These are phyloP conservation scores for Mycosarcoma maydis DNA, from an alignment of 1,284 basidiomycete species.

Conservation along the genomic window DNA sequence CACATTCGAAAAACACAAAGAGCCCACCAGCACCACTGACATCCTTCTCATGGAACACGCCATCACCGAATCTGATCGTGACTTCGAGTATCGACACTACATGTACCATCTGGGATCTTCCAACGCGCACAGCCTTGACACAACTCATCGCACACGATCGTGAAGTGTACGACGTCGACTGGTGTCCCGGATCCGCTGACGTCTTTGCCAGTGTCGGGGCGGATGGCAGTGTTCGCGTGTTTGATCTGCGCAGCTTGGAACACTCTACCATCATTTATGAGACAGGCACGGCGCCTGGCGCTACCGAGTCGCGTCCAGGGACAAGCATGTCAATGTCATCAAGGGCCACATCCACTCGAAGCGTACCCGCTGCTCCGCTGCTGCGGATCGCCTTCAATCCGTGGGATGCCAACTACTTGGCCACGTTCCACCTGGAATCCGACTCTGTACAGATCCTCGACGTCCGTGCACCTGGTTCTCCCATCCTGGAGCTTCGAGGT, in stretches of 20 bases:
- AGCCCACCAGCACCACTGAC: slow-evolving; percentile 65
- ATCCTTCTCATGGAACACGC: slow-evolving; percentile 66
- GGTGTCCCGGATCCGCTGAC: slow-evolving; percentile 97
- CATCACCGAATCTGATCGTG: slow-evolving; percentile 66
- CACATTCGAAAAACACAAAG: slow-evolving; percentile 60
- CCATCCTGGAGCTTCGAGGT: slow-evolving; percentile 64
- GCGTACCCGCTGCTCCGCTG: slow-evolving; percentile 50
- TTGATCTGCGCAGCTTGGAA: slow-evolving; percentile 93
- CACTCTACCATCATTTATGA: slow-evolving; percentile 99
- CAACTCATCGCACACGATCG: slow-evolving; percentile 91
- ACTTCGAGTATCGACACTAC: slow-evolving; percentile 73
- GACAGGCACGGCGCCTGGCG: slow-evolving; percentile 57
- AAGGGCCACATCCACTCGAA: slow-evolving; percentile 32
- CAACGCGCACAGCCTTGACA: slow-evolving; percentile 92
- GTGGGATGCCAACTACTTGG: slow-evolving; percentile 67
- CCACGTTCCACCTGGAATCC: slow-evolving; percentile 65
- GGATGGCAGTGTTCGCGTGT: slow-evolving; percentile 93
- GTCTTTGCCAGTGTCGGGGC: slow-evolving; percentile 99
- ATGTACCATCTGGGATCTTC: slow-evolving; percentile 82
- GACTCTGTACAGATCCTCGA: slow-evolving; percentile 65
- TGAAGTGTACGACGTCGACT: slow-evolving; percentile 96
- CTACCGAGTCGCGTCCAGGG: slow-evolving; percentile 48
- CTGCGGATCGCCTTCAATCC: slow-evolving; percentile 67
- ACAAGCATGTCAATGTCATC: slow-evolving; percentile 48
- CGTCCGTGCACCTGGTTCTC: slow-evolving; percentile 64